phyloP scores from a whole-genome alignment of 768 basidiomycete genomes.

The Tricholomella constricta region DNA sequence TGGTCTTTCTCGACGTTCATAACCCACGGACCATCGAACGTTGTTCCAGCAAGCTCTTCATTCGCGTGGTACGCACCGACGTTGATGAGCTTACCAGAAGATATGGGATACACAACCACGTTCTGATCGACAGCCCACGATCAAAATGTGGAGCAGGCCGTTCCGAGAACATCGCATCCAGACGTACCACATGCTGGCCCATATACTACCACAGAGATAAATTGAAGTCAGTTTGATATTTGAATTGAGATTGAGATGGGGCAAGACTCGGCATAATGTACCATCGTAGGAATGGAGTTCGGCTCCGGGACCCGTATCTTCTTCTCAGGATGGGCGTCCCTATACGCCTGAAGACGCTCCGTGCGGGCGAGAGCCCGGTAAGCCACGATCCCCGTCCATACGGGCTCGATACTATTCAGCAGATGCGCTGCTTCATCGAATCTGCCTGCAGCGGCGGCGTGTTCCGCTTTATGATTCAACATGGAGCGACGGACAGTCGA shows the following conservation, averaged over 20 bases:
- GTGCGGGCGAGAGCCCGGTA: conserved; percentile 37
- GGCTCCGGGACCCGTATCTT: conserved; percentile 25
- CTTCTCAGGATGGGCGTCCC: conserved; percentile 25
- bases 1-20: conserved; percentile 38
- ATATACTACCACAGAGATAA: conserved; percentile 28
- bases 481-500: conserved; percentile 32
- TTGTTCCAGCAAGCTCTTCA: conserved; percentile 30
- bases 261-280: conserved; percentile 21
- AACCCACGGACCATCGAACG: conserved; percentile 37
- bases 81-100: conserved; percentile 33
- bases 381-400: conserved; percentile 42
- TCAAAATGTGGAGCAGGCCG: too few relatives aligned
- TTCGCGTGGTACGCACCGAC: conserved; percentile 28
- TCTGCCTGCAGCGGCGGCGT: conserved; percentile 12
- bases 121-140: too few relatives aligned
- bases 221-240: too few relatives aligned
- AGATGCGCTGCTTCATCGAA: conserved; percentile 14
- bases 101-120: conserved; percentile 36
- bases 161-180: too few relatives aligned
- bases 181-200: conserved; percentile 31
- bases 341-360: conserved; percentile 22
- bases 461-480: conserved; percentile 19
- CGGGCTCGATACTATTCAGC: conserved; percentile 24
- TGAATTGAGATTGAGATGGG: too few relatives aligned
- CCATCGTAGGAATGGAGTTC: conserved; percentile 27